These are phyloP conservation scores for Penicillium lagena DNA, from an alignment of 495 filamentous ascomycete genomes.

Conservation along the genomic window DNA sequence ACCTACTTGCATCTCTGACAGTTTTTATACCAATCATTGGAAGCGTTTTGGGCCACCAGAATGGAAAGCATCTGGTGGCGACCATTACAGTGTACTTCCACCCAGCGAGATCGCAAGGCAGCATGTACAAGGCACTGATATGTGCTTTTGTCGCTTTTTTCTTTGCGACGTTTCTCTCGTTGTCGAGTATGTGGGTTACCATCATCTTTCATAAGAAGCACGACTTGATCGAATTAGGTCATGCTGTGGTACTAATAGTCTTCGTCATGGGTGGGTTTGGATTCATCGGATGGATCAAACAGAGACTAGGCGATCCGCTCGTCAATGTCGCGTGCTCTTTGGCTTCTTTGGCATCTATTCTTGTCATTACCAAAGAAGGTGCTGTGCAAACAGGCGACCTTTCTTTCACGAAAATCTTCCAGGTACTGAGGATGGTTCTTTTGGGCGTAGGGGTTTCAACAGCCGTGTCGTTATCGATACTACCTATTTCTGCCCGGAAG, in stretches of 20 bases:
- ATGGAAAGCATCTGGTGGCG: conserved; percentile 94
- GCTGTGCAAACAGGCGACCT: conserved; percentile 74
- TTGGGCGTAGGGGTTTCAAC: conserved; percentile 76
- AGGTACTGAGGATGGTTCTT: conserved; percentile 85
- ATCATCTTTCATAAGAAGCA: conserved; percentile 63
- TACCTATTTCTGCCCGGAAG: conserved; percentile 73
- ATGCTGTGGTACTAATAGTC: conserved; percentile 73
- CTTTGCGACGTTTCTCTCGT: conserved; percentile 74
- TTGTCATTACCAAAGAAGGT: conserved; percentile 87
- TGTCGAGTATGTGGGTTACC: conserved; percentile 82
- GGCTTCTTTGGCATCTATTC: conserved; percentile 83
- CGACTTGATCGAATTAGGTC: conserved; percentile 62
- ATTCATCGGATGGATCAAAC: conserved; percentile 90
- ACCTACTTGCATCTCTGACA: conserved; percentile 78
- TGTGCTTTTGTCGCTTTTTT: conserved; percentile 74
- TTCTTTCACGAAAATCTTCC: conserved; percentile 72
- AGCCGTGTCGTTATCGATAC: conserved; percentile 66
- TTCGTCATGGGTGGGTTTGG: conserved; percentile 88
- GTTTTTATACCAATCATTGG: conserved; percentile 76
- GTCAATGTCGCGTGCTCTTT: conserved; percentile 89
- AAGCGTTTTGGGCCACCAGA: conserved; percentile 69
- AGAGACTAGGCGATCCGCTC: conserved; percentile 73
- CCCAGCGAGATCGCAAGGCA: conserved; percentile 79
- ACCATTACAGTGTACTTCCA: conserved; percentile 95
- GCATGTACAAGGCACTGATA: conserved; percentile 82